Base-by-base conservation (phyloP, 768 basidiomycete species). In the Kwoniella heveanensis region DNA sequence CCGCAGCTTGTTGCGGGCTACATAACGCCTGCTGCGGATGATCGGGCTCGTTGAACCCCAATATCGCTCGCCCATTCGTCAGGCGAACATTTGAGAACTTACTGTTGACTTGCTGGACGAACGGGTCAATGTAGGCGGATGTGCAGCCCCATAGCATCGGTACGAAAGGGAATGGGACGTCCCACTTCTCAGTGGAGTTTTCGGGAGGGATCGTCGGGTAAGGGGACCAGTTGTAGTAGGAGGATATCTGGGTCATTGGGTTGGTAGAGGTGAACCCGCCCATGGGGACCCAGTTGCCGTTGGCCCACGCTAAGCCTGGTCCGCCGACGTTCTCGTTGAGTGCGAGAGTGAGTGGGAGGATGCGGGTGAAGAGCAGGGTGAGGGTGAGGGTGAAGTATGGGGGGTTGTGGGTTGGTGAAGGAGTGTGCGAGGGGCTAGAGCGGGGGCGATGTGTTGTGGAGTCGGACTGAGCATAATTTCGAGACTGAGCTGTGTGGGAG, bases 21-120 rank as follows among this genome's bases (percentile, higher is more conserved):
- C 87, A 62, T 70, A 85, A 83, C 21, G 85, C 83, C 69, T 87
- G 86, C 9, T 81, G 82, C 2, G 62, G 37, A 59, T 83, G 75
- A 50, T 84, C 80, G 19, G 79, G 79, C 39, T 71, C 70, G 27
- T 71, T 71, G 39, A 71, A 71, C 9, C 57, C 70, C 27, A 71
- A 48, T 37, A 71, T 61, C 1, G 54, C 67, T 26, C 51, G 54
- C 5, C 64, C 51, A 22, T 56, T 19, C 5, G 67, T 71, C 19
- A 71, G 39, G 0, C 21, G 32, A 6, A 52, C 54, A 9, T 58
- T 30, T 48, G 57, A 47, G 49, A 66, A 68, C 10, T 64, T 66
- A 15, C 32, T 27, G 6, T 30, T 24, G 1, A 66, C 49, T 4
- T 54, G 29, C 25, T n/a, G 29, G 7, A 52, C 39, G 49, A 71